phyloP scores from a whole-genome alignment of 192 early-diverging fungal species.

The Backusella luteola region DNA sequence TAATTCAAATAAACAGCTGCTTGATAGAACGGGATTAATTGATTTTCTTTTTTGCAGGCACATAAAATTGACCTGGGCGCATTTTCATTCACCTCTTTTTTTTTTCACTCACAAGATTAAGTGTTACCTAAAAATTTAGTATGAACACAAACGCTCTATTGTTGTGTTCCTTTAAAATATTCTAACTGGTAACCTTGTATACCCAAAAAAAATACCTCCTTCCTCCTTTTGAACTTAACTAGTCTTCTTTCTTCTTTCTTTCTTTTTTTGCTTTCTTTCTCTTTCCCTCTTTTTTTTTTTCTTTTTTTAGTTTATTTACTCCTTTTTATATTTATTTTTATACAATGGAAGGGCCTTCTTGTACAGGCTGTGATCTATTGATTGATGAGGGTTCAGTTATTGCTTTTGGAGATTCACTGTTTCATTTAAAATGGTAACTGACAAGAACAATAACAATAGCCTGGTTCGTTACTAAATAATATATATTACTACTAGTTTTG shows the following conservation, averaged over 20 bases:
- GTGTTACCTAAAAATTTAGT: constrained; percentile 6
- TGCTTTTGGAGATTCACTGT: constrained; percentile 77
- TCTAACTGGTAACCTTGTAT: background rate
- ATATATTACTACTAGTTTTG: constrained; percentile 50
- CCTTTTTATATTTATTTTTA: background rate
- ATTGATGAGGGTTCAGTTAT: constrained; percentile 79
- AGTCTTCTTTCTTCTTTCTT: background rate
- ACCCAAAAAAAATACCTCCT: background rate
- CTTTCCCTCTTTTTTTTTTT: background rate
- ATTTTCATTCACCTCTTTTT: background rate
- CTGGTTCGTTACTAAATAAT: constrained; percentile 19
- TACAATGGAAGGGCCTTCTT: constrained; percentile 42
- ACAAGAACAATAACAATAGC: background rate
- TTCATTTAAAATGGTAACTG: constrained; percentile 79
- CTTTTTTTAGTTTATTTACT: background rate
- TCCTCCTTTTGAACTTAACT: background rate
- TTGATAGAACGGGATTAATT: constrained; percentile 6
- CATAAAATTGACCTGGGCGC: constrained; percentile 2
- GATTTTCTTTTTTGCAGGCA: background rate
- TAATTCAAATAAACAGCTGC: background rate
- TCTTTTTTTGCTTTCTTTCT: background rate
- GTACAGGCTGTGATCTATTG: constrained; percentile 64
- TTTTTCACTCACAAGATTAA: background rate
- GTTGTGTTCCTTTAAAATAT: background rate
- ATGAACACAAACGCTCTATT: constrained; percentile 8